phyloP scores from a whole-genome alignment of 1,139 yeast species.

The Entelexis paramagnoliae region DNA sequence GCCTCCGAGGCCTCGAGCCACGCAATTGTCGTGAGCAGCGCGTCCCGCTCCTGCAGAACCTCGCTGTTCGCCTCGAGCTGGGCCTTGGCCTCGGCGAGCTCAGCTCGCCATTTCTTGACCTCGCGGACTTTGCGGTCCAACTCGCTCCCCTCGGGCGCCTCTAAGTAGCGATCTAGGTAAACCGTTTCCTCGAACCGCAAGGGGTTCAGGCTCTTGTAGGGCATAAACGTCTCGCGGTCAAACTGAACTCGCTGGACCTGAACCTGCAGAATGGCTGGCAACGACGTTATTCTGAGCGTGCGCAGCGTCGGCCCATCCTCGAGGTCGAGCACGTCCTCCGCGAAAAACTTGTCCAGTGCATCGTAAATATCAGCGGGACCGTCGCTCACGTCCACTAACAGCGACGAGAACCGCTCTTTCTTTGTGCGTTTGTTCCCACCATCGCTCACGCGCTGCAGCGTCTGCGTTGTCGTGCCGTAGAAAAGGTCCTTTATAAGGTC shows the following conservation, averaged over 20 bases:
- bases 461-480: constrained; percentile 61
- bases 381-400: constrained; percentile 75
- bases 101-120: constrained; percentile 54
- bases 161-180: constrained; percentile 80
- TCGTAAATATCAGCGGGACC: constrained; percentile 85
- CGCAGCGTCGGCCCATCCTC: constrained; percentile 62
- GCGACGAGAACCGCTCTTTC: constrained; percentile 64
- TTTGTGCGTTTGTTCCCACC: constrained; percentile 43
- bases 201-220: constrained; percentile 75
- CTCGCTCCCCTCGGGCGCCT: constrained; percentile 47
- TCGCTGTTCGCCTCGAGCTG: neutral
- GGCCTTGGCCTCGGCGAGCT: constrained; percentile 31
- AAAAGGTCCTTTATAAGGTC: constrained; percentile 72
- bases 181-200: constrained; percentile 67
- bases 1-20: constrained; percentile 7
- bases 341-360: constrained; percentile 76
- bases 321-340: constrained; percentile 58
- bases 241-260: constrained; percentile 91
- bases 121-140: constrained; percentile 44
- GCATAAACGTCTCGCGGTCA: constrained; percentile 60
- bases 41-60: neutral
- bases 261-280: constrained; percentile 77
- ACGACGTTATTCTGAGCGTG: constrained; percentile 53
- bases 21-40: constrained; percentile 7
- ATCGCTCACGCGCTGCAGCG: constrained; percentile 34